phyloP scores from a whole-genome alignment of 192 early-diverging fungal genomes.

The Entophlyctis luteolus region DNA sequence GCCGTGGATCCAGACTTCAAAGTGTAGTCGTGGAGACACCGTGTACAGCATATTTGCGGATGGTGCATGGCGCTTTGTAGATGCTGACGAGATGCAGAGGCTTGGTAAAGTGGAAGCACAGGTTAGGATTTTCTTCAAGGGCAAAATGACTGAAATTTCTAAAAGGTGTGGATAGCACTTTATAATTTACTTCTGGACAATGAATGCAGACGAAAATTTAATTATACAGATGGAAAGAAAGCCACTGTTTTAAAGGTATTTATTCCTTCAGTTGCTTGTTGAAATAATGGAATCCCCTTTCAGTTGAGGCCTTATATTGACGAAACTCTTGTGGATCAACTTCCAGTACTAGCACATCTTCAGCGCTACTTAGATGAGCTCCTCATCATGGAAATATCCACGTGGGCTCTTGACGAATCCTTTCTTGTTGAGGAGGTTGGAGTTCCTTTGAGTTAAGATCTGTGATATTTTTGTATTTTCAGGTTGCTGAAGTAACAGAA shows the following conservation, averaged over 20 bases:
- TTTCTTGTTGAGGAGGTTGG: conserved; percentile 35
- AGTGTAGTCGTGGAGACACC: neutral
- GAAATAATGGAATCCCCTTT: neutral
- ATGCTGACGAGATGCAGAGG: conserved; percentile 30
- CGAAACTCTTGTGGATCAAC: conserved; percentile 42
- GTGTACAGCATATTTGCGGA: conserved; percentile 34
- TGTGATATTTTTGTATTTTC: neutral
- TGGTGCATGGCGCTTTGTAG: conserved; percentile 37
- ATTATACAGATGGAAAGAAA: conserved; percentile 36
- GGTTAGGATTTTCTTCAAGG: conserved; percentile 6
- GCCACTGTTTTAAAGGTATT: conserved; percentile 40
- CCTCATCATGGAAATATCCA: conserved; percentile 33
- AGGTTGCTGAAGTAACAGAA: conserved; percentile 1
- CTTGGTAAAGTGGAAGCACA: conserved; percentile 47
- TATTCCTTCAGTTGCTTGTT: neutral
- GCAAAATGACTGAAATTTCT: too few species aligned
- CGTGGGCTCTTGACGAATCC: neutral
- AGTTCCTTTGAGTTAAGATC: neutral
- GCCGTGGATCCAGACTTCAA: conserved; percentile 38
- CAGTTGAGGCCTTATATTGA: conserved; percentile 29
- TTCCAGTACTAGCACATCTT: conserved; percentile 40
- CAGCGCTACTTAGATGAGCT: conserved; percentile 49
- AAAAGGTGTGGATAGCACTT: conserved; percentile 45
- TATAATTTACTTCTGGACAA: conserved; percentile 49
- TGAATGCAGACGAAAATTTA: conserved; percentile 43